These are phyloP conservation scores for Monosporascus sp. DNA, from an alignment of 2,329 filamentous ascomycete species.

Conservation along the genomic window DNA sequence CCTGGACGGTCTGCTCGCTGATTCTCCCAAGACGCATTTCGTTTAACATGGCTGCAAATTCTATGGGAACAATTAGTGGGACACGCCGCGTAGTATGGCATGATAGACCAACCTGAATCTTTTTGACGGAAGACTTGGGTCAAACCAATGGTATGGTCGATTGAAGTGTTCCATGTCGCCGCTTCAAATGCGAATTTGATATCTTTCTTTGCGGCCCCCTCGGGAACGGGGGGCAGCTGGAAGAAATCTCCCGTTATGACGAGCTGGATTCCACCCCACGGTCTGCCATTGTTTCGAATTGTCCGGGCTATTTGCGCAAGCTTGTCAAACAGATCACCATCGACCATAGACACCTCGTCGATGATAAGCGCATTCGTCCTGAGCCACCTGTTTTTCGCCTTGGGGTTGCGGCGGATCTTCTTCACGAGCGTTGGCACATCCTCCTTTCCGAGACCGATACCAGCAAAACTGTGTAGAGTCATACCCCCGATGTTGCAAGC, in stretches of 20 bases:
- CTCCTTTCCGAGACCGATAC: slow-evolving; percentile 93
- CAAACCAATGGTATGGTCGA: slow-evolving; percentile 91
- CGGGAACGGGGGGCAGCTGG: slow-evolving; percentile 89
- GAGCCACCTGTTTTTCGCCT: slow-evolving; percentile 85
- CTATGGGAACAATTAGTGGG: slow-evolving; percentile 33
- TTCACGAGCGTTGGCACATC: slow-evolving; percentile 73
- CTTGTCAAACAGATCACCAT: slow-evolving; percentile 95
- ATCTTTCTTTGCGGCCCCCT: slow-evolving; percentile 57
- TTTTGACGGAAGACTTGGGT: slow-evolving; percentile 96
- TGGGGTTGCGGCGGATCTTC: slow-evolving; percentile 84
- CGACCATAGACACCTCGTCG: slow-evolving; percentile 98
- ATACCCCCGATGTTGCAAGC: slow-evolving; percentile 96
- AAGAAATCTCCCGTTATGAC: slow-evolving; percentile 98
- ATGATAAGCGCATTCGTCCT: slow-evolving; percentile 82
- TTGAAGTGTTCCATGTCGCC: slow-evolving; percentile 83
- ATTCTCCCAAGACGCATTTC: slow-evolving; percentile 92
- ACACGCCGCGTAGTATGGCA: background rate
- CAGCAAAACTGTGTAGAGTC: slow-evolving; percentile 91
- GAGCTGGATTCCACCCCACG: slow-evolving; percentile 94
- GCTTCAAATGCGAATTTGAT: slow-evolving; percentile 93
- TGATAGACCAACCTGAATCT: slow-evolving; percentile 55
- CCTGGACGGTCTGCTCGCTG: slow-evolving; percentile 66
- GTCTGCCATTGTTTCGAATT: slow-evolving; percentile 83
- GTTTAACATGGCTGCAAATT: slow-evolving; percentile 93
- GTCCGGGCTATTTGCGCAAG: slow-evolving; percentile 80